Conservation (phyloP, 176 grass and related monocot genomes). For the Bromus sterilis region DNA sequence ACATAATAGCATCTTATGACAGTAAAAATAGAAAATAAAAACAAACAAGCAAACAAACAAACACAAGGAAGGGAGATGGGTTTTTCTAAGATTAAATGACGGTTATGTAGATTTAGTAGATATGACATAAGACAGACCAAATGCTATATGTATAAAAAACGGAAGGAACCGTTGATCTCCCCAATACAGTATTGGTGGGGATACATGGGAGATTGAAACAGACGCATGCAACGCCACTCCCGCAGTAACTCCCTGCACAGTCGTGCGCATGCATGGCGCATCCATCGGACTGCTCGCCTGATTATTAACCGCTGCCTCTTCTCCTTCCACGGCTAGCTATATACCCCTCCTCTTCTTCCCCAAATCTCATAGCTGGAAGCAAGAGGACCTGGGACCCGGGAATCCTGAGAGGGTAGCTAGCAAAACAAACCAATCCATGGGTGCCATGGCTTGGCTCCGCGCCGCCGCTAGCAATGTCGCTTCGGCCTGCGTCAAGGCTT, state of each 20-base stretch:
- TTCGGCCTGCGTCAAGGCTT: not conserved
- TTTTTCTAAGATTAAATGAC: no score
- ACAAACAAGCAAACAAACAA: no score
- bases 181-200: not conserved
- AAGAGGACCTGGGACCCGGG: not conserved
- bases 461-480: not conserved
- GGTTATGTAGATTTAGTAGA: no score
- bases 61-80: no score
- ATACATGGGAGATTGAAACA: not conserved
- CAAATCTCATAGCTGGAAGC: not conserved
- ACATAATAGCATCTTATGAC: no score
- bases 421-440: not conserved
- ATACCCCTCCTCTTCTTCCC: not conserved
- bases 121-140: no score
- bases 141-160: no score
- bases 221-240: not conserved
- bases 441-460: not conserved
- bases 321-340: not conserved
- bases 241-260: not conserved
- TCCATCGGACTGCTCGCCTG: not conserved
- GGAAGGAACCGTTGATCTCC: not conserved
- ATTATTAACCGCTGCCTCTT: not conserved
- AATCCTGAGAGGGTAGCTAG: no score
- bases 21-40: no score
- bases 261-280: not conserved